Base-by-base conservation (phyloP, 768 basidiomycete genomes). In the Leccinellum luteum region DNA sequence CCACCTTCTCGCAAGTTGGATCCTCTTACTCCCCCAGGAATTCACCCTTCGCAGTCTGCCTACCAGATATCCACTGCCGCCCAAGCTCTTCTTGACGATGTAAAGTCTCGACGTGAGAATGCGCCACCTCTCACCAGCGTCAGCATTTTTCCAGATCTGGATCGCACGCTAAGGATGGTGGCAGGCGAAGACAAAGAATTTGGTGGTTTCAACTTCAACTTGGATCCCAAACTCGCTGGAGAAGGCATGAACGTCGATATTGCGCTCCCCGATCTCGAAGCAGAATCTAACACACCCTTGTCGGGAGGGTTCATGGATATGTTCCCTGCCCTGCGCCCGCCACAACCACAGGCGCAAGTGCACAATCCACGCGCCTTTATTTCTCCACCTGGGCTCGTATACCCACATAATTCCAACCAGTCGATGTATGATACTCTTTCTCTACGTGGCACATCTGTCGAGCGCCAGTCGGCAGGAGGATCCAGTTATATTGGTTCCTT, bases 31-130 rank as follows among this genome's bases (percentile, higher is more conserved):
- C 82, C 32, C 74, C 60, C 63, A 19, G 66, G 66, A 41, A 68
- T 70, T 28, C 82, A 63, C 50, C 81, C 56, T 66, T 81, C 60
- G 73, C 86, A 63, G 25, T 64, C 71, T 27, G 82, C 82, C 5
- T 95, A 94, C 70, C 92, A 94, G 66, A 90, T 94, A 79, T 94
- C 93, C 0, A 89, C 79, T 15, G 89, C 92, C 38, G 92, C 90
- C 3, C 87, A 87, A 60, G 90, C 89, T 1, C 78, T 95, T 48
- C 77, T 95, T 48, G 90, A 94, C 56, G 93, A 94, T 63, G 82
- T 95, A 38, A 87, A 85, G 67, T 84, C 84, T 21, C 78, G 92
- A 32, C 81, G 92, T 47, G 89, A 92, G 63, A 78, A 82, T 8
- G 75, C 76, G 2, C 69, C 78, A 21, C 66, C 78, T 14, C 59